Percentiles rank a stretch among this genome's conserved stretches.
phyloP scores from a whole-genome alignment of 1,284 basidiomycete genomes.

The Clitocybe nebularis region DNA sequence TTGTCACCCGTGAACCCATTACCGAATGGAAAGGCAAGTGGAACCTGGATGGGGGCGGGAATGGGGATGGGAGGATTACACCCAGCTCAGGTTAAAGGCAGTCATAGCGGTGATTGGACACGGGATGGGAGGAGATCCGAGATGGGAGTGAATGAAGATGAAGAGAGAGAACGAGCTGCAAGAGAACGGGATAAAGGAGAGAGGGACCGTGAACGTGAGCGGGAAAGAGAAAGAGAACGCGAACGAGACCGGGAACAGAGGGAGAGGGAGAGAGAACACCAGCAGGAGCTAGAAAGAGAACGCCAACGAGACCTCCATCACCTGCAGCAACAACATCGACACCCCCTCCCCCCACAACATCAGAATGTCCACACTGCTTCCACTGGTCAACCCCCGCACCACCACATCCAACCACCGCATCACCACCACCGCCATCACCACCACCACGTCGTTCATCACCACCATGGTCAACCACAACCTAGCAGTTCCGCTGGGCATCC shows the following conservation, averaged over 20 bases:
- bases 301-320: conserved; percentile 16
- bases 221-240: conserved; percentile 11
- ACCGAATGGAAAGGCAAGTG: conserved; percentile 18
- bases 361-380: conserved; percentile 19
- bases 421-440: conserved; percentile 32
- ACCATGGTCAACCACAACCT: conserved; percentile 28
- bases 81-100: conserved; percentile 10
- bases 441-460: conserved; percentile 34
- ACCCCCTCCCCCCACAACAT: conserved; percentile 17
- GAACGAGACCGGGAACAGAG: conserved; percentile 17
- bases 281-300: conserved; percentile 17
- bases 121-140: conserved; percentile 19
- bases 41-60: conserved; percentile 24
- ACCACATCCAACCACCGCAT: conserved; percentile 25
- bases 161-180: conserved; percentile 17
- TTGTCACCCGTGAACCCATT: conserved; percentile 16
- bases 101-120: conserved; percentile 10
- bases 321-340: conserved; percentile 23
- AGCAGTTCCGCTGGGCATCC: conserved; percentile 18
- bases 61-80: conserved; percentile 23
- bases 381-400: conserved; percentile 20
- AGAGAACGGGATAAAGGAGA: conserved; percentile 12
- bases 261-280: conserved; percentile 19
- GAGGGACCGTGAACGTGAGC: conserved; percentile 12
- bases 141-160: conserved; percentile 22